Evolutionary conservation across 1,284 basidiomycete genomes (phyloP), one percentile per base, ranked within the genome.

Genomic region (Peniophora sp.): DNA sequence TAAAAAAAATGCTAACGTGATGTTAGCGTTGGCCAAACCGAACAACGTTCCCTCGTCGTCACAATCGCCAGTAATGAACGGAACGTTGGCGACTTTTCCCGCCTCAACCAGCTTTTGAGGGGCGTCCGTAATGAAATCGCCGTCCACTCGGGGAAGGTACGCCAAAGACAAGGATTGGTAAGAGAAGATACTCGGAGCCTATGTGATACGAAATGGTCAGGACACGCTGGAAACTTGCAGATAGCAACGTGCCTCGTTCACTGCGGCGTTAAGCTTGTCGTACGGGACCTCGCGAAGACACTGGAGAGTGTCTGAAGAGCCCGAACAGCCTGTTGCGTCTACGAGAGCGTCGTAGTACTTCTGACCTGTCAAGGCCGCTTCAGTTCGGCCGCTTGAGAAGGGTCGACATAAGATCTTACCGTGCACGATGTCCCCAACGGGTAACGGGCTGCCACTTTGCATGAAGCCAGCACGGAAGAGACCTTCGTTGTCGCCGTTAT

Each of bases 11-110:
- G 25, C 66, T 49, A 58, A 71, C 69, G 72, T 74, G 56, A 77
- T 55, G 48, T 76, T 74, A 35, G 69, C 50, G 11, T 57, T 69
- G 1, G 73, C 63, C 6, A 79, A 55, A 0, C 74, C 66, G 56
- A 79, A 79, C 0, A 74, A 35, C 0, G 78, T 78, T n/a, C 77
- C 78, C 60, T 79, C 77, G 51, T 79, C 78, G 49, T 78, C 75
- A 50, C 70, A 73, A 51, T 75, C 68, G 23, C 55, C 53, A 50
- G 53, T 54, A 24, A 65, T 48, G 38, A 63, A 55, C 1, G 64
- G 62, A 23, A 65, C 52, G 3, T 56, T 56, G 9, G 62, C 55
- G 1, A 63, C 57, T 9, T 51, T 57, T 20, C 60, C 60, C 23
- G 56, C 47, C 16, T 45, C 2, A 9, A 63, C 57, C 12, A 57